Conservation (phyloP, 2,329 filamentous ascomycete genomes). For the Botryosphaeria dothidea region DNA sequence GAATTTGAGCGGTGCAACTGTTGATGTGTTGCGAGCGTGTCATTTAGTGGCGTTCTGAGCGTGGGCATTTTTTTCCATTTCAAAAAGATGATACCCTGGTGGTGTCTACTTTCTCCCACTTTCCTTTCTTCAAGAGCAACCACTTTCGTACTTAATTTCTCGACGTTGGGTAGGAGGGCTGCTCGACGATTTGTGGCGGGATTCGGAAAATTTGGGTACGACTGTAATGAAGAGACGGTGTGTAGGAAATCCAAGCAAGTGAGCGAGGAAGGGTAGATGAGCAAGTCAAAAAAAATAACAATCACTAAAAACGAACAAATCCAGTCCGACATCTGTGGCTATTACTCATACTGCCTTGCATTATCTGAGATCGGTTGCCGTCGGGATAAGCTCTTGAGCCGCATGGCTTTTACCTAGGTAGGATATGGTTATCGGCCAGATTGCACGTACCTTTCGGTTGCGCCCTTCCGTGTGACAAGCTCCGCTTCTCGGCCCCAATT, state of each 20-base stretch:
- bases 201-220: neutral
- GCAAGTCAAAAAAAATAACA: neutral
- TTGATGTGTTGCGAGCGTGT: neutral
- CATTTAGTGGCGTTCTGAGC: neutral
- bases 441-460: neutral
- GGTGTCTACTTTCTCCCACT: neutral
- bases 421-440: neutral
- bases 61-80: neutral
- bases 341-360: neutral
- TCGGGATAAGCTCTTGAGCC: neutral
- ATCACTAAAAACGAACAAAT: neutral
- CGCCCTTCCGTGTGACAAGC: neutral
- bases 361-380: neutral
- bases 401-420: neutral
- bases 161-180: neutral
- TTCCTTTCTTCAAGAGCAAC: neutral
- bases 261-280: neutral
- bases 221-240: slow-evolving; percentile 7
- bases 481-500: neutral
- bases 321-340: neutral
- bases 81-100: slow-evolving; percentile 10
- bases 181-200: neutral
- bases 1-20: neutral
- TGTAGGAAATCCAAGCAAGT: neutral
- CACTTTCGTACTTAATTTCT: neutral